Base-by-base conservation (phyloP, 768 basidiomycete genomes). In the Kwoniella shandongensis region DNA sequence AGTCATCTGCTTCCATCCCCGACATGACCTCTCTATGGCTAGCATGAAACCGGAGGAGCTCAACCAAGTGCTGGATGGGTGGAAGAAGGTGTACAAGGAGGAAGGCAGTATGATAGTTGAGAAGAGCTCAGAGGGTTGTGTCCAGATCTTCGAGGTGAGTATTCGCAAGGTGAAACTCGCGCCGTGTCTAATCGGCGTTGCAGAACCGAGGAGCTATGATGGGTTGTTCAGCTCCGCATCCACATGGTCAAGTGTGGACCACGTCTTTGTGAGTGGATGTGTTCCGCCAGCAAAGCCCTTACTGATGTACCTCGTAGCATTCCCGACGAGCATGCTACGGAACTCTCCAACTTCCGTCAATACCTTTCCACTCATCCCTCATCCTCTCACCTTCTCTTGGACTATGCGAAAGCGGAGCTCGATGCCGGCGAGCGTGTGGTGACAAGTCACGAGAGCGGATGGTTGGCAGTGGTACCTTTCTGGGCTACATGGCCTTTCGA, bases 401-500 rank as follows among this genome's bases (percentile, higher is more conserved):
- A 90, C 56, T 92, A 93, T 65, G 85, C 83, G 20, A 79, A 85
- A 50, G 80, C 83, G 38, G 90, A 93, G 74, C 73, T 83, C 7
- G 75, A 68, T n/a, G 71, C 78, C 23, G 76, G 80, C 52, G 82
- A 83, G 13, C 84, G 91, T 11, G 77, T 91, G 38, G 85, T 93
- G 2, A 57, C 52, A 23, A 18, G 58, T 1, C 61, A 63, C 27
- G 66, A 65, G 41, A 25, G 50, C 89, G 66, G 82, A 87, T 96
- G 89, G 83, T 80, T 88, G 2, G 89, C 86, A 0, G 70, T 94
- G 1, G 91, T 93, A 2, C 92, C 92, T 1, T 94, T 89, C 86
- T 96, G 92, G 92, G 92, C 91, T 5, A 83, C 84, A 29, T 96
- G 91, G 92, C 92, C 92, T 0, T 96, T 86, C 70, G 92, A 96